Evolutionary conservation across 2,329 filamentous ascomycete genomes (phyloP), one percentile per base, ranked within the genome.

Genomic region (Pseudodiploospora longispora): DNA sequence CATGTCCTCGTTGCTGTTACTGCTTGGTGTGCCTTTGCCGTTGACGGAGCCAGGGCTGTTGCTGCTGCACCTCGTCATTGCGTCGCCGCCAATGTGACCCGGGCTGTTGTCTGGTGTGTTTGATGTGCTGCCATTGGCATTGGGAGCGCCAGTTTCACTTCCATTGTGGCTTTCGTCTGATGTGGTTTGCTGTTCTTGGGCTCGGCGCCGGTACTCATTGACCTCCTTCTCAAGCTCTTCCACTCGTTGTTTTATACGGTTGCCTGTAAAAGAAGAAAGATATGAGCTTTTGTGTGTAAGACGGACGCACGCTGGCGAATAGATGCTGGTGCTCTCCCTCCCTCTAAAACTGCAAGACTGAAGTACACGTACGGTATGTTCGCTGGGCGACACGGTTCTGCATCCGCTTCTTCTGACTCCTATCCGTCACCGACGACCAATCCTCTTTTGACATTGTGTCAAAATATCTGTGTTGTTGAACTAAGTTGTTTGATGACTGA

Each of bases 141-240:
- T 19, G 19, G 19, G 19, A 19, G 19, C 19, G 19, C 19, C 19
- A 19, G 19, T 19, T 19, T 19, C 6, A 7, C 8, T n/a, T 27
- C 27, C 35, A 12, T 38, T 40, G 28, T 42, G 37, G 27, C 3
- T 29, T 6, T 32, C 36, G 10, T 30, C 35, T 4, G 35, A 19
- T 19, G 19, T 12, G n/a, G 10, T 19, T 27, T 40, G 38, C 9
- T 46, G 38, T 7, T 44, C 29, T 12, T 46, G 41, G 4, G 31
- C 43, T n/a, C 43, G 38, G 10, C 43, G 43, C n/a, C 43, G 36
- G 31, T 46, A 46, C 27, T 46, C 43, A 36, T 19, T 46, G 27
- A 46, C 43, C 10, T 46, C 39, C 27, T 42, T 46, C 31, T 46
- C 38, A 10, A 46, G 34, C 30, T 46, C 43, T 30, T 46, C 43